These are phyloP conservation scores for Draba incana DNA, from an alignment of 345 rosid species.

Conservation along the genomic window DNA sequence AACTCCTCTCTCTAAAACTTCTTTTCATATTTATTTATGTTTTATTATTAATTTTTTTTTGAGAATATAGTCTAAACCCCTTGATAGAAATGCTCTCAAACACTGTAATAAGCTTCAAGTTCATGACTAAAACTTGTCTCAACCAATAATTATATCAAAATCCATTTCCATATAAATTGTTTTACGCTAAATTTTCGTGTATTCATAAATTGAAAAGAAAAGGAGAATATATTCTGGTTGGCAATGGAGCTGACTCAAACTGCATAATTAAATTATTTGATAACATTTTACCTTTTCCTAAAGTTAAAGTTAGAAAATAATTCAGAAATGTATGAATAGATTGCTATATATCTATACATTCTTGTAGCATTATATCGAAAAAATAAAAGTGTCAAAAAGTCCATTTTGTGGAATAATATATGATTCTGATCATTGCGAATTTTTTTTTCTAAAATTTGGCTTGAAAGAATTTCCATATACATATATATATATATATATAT, in stretches of 20 bases:
- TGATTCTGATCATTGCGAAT: constrained; percentile 27
- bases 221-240: constrained; percentile 1
- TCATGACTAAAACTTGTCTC: no score
- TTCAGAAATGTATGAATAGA: neutral
- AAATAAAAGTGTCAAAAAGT: constrained; percentile 5
- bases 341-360: constrained; percentile 2
- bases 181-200: neutral
- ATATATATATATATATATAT: neutral
- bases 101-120: no score
- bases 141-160: neutral
- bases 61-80: no score
- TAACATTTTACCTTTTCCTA: constrained; percentile 10
- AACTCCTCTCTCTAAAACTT: no score
- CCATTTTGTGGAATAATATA: constrained; percentile 25
- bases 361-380: constrained; percentile 12
- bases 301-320: constrained; percentile 28
- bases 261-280: constrained; percentile 13
- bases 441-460: constrained; percentile 7
- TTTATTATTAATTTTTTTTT: no score
- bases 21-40: no score
- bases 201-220: neutral
- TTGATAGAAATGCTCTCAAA: no score
- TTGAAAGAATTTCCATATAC: neutral
- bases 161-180: neutral
- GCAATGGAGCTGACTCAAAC: constrained; percentile 14